Base-by-base conservation (phyloP, 129 eudicot species). In the Gnaphalium uliginosum region DNA sequence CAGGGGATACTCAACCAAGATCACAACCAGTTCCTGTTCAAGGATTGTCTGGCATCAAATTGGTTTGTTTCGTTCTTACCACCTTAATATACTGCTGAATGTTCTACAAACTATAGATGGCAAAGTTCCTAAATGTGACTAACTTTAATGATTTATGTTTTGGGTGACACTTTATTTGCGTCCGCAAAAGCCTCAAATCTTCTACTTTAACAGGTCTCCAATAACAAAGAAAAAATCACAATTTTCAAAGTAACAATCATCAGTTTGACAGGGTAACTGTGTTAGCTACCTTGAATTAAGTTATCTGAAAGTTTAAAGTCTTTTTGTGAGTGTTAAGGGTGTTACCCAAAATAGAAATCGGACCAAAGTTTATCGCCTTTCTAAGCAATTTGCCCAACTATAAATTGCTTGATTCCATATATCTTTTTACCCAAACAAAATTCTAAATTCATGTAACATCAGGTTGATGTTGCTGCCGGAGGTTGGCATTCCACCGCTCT, bases 381-480 rank as follows among this genome's bases (percentile, higher is more conserved):
- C 9, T 0, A 46, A 46, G 75, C 75, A 51, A 51, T 70, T 50
- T 48, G 2, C 46, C 29, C 48, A 46, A 10, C 30, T 50, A 71
- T 48, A 9, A 29, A 9, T 29, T 69, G 13, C 8, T n/a, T 69
- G 26, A 2, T 46, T 29, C 11, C 67, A 4, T 68, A 56, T 56
- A 19, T 56, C 26, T 14, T n/a, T 9, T 6, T 22, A 56, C 13
- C 25, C 23, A 56, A 6, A 56, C 25, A 56, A 19, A n/a, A n/a
- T 29, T 56, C 66, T 59, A 6, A 15, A 3, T 67, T 50, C 66
- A 57, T 82, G 43, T 58, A 66, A 65, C 6, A 76, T 62, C 87
- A 91, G 99, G 96, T 95, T 73, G 97, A 89, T 83, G 85, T 95
- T 79, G 99, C 99, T 74, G 99, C 99, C n/a, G 99, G 99, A 69